Evolutionary conservation across 805 yeast genomes (phyloP), one percentile per base, ranked within the genome.

Genomic region (Teunomyces kruisii): DNA sequence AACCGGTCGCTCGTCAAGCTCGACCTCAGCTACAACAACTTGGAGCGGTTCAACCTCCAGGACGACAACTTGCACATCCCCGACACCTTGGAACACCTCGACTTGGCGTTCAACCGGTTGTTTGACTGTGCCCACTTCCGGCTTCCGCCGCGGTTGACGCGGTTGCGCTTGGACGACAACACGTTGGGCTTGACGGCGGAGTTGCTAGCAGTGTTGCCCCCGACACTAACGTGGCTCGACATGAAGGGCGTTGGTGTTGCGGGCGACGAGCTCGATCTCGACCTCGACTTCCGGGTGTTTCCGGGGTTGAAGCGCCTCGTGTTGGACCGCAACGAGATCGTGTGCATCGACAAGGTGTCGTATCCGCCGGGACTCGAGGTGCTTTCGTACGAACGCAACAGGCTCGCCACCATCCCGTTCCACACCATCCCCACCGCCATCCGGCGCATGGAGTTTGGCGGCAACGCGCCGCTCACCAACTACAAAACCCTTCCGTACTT

Each of bases 241-340:
- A 26, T 26, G 28, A 26, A 26, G 9, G 7, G 7, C 28, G 12
- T 26, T n/a, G n/a, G n/a, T n/a, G n/a, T n/a, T n/a, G n/a, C n/a
- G n/a, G n/a, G n/a, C n/a, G 12, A 26, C 28, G 12, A 26, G 12
- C 28, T 3, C 12, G 28, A 8, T 5, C 12, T 26, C 12, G 28
- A 26, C 12, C 28, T 26, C 28, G 28, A 8, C 12, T 26, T 26
- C 9, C 5, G 28, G 9, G 12, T 31, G 19, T 33, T 50, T 1
- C 46, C 48, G 3, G n/a, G 16, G 4, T 38, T 50, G 28, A 8
- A 10, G 9, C 28, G 15, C 10, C 19, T 50, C 7, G 29, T 43
- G 9, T 27, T 50, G 19, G 48, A 43, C 9, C 22, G 32, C 12
- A 51, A 53, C 32, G 28, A 33, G n/a, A 44, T 53, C 19, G 14